A percentile compares a stretch with the other conserved stretches of the same genome.
Evolutionary conservation across 2,329 filamentous ascomycete genomes (phyloP).

Genomic region (Colletotrichum lini): DNA sequence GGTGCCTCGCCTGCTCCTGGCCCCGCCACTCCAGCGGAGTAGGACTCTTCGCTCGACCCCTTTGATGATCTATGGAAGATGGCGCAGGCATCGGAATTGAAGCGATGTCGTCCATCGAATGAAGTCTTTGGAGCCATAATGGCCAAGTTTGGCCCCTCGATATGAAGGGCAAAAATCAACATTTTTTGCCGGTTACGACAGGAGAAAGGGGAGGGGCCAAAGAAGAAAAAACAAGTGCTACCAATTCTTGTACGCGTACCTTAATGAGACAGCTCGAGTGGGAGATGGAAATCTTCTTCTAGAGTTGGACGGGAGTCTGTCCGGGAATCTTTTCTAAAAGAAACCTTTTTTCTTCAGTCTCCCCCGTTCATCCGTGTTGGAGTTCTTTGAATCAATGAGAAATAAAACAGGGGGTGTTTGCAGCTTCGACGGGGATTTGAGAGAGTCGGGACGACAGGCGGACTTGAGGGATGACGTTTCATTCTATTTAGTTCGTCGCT

Average conservation of each 20-base stretch:
- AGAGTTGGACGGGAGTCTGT: constrained; percentile 26
- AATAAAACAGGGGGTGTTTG: constrained; percentile 26
- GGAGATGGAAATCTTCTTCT: constrained; percentile 17
- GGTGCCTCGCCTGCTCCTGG: constrained; percentile 67
- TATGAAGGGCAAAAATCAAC: constrained; percentile 34
- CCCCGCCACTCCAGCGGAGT: constrained; percentile 64
- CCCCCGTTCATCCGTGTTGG: constrained; percentile 31
- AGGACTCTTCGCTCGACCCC: constrained; percentile 39
- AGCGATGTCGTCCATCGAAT: constrained; percentile 29
- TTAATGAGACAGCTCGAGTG: constrained; percentile 42
- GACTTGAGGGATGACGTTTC: background rate
- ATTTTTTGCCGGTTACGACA: constrained; percentile 35
- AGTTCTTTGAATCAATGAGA: constrained; percentile 35
- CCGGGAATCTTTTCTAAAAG: constrained; percentile 10
- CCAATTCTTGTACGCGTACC: constrained; percentile 45
- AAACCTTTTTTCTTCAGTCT: constrained; percentile 25
- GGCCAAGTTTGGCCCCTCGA: constrained; percentile 37
- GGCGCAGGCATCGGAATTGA: constrained; percentile 13
- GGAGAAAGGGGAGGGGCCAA: constrained; percentile 32
- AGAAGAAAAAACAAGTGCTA: constrained; percentile 41
- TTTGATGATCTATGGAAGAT: constrained; percentile 32
- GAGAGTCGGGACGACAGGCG: constrained; percentile 7
- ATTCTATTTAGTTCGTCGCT: background rate
- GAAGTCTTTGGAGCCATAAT: constrained; percentile 41
- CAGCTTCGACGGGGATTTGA: constrained; percentile 27